phyloP scores from a whole-genome alignment of 192 early-diverging fungal species.

The Chytriomyces sp. region DNA sequence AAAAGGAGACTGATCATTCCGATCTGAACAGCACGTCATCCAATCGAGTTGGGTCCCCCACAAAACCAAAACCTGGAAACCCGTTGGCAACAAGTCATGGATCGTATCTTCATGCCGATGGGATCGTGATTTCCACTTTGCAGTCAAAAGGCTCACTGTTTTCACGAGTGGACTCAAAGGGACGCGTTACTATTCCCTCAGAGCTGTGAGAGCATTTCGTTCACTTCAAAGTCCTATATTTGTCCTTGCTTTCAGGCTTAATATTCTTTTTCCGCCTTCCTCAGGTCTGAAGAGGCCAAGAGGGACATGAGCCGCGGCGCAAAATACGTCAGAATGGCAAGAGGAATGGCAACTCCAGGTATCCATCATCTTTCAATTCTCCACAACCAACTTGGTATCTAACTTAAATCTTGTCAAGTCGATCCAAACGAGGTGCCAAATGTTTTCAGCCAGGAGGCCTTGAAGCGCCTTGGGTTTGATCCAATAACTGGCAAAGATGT shows the following conservation, averaged over 20 bases:
- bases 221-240: too few relatives aligned
- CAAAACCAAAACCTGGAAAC: slow-evolving; percentile 17
- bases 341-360: neutral
- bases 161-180: neutral
- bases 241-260: neutral
- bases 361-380: too few relatives aligned
- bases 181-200: neutral
- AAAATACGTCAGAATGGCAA: slow-evolving; percentile 14
- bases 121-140: slow-evolving; percentile 15
- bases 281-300: neutral
- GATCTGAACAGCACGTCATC: slow-evolving; percentile 1
- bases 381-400: too few relatives aligned
- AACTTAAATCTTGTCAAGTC: too few relatives aligned
- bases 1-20: neutral
- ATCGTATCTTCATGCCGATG: slow-evolving; percentile 3
- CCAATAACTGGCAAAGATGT: slow-evolving; percentile 27
- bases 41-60: slow-evolving; percentile 3
- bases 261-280: neutral
- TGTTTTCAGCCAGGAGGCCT: slow-evolving; percentile 24
- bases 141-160: neutral
- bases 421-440: neutral
- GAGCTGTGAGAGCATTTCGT: neutral
- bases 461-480: slow-evolving; percentile 23
- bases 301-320: neutral
- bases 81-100: neutral